Evolutionary conservation across 2,329 filamentous ascomycete genomes (phyloP).

Genomic region (Harringtonia aguacate): DNA sequence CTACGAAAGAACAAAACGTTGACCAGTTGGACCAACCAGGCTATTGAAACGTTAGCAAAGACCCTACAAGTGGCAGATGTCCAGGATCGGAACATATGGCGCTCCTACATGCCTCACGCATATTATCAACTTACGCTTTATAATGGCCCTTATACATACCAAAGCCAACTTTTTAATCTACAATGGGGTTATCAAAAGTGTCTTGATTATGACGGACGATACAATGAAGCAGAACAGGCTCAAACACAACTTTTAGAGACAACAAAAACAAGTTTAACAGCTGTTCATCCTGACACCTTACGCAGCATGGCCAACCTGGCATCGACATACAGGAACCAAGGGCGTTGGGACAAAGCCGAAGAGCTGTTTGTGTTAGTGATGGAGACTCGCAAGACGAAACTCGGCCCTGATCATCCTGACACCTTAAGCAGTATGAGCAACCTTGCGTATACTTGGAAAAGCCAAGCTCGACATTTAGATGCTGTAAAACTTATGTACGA

Average conservation of each 20-base stretch:
- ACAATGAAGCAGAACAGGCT: slow-evolving; percentile 3
- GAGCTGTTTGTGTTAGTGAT: neutral
- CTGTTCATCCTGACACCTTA: too few relatives aligned
- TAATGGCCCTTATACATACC: neutral
- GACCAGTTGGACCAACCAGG: neutral
- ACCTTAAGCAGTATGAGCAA: too few relatives aligned
- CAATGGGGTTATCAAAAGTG: too few relatives aligned
- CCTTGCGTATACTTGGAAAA: too few relatives aligned
- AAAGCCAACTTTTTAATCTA: neutral
- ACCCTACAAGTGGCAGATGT: slow-evolving; percentile 3
- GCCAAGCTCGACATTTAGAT: neutral
- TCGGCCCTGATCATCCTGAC: neutral
- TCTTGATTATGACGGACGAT: slow-evolving; percentile 8
- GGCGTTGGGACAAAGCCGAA: too few relatives aligned
- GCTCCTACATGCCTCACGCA: slow-evolving; percentile 5
- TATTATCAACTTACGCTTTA: neutral
- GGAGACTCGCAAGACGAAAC: neutral
- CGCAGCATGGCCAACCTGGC: too few relatives aligned
- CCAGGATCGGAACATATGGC: neutral
- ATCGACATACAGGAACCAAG: too few relatives aligned
- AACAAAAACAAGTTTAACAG: neutral
- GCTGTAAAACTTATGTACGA: neutral
- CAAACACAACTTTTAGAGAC: neutral
- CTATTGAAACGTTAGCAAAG: slow-evolving; percentile 4
- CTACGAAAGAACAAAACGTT: slow-evolving; percentile 5